phyloP scores from a whole-genome alignment of 2,329 filamentous ascomycete genomes.

The Calonectria multiphialidica region DNA sequence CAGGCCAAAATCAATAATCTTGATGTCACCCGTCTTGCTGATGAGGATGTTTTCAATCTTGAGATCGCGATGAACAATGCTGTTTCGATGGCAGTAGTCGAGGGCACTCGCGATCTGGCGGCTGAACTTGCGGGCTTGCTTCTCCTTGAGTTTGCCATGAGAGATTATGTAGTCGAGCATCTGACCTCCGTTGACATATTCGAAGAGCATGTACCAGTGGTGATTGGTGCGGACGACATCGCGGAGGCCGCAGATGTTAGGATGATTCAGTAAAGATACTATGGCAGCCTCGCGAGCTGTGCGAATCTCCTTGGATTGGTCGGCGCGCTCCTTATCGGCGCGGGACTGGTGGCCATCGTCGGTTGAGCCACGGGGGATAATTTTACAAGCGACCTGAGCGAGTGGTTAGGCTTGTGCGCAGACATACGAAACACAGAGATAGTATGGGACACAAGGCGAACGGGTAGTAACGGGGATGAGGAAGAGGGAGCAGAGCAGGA shows the following conservation, averaged over 20 bases:
- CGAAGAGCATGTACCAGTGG: constrained; percentile 99
- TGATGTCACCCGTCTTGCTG: constrained; percentile 98
- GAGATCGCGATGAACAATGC: constrained; percentile 95
- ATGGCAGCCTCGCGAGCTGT: constrained; percentile 97
- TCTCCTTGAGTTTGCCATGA: constrained; percentile 96
- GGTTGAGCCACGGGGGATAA: constrained; percentile 89
- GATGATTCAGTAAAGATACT: constrained; percentile 92
- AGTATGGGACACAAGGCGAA: not conserved
- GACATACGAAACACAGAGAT: constrained; percentile 4
- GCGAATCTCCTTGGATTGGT: constrained; percentile 95
- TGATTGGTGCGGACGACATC: constrained; percentile 97
- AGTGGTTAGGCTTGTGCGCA: constrained; percentile 29
- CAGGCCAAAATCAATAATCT: constrained; percentile 98
- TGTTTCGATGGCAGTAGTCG: constrained; percentile 98
- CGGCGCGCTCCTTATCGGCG: constrained; percentile 86
- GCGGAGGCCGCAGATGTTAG: constrained; percentile 94
- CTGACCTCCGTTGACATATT: constrained; percentile 98
- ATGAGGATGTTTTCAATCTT: constrained; percentile 99
- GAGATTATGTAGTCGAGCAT: constrained; percentile 99
- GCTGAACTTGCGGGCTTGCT: constrained; percentile 97
- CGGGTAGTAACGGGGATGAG: constrained; percentile 30
- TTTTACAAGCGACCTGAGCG: constrained; percentile 87
- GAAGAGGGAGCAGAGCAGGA: constrained; percentile 22
- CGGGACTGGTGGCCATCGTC: constrained; percentile 83
- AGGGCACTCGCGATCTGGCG: constrained; percentile 96